Percentiles rank a stretch among this genome's conserved stretches.
phyloP scores from a whole-genome alignment of 2,329 filamentous ascomycete species.

The Cladophialophora immunda region DNA sequence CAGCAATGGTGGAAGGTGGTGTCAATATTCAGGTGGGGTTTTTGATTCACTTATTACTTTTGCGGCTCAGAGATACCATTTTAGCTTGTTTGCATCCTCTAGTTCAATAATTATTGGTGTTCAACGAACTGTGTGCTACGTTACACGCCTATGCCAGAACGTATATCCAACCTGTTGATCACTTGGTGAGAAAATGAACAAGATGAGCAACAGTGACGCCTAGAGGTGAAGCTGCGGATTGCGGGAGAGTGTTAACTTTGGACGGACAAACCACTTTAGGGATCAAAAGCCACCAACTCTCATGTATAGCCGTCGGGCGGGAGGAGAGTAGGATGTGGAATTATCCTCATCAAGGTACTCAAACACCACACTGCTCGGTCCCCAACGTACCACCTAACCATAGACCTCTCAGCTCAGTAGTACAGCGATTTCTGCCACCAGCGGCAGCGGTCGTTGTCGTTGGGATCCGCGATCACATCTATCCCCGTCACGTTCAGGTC shows the following conservation, averaged over 20 bases:
- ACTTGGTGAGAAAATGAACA: neutral
- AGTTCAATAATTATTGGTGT: neutral
- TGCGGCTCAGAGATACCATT: constrained; percentile 5
- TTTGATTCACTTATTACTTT: neutral
- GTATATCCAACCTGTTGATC: neutral
- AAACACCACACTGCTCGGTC: too few species aligned
- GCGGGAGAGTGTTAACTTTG: neutral
- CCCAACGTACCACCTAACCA: too few species aligned
- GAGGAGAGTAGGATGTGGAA: too few species aligned
- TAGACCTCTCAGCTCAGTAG: neutral
- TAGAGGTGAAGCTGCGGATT: neutral
- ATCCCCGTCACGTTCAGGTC: constrained; percentile 55
- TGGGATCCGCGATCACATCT: constrained; percentile 53
- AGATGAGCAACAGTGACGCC: neutral
- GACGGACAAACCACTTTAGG: too few species aligned
- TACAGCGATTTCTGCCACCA: constrained; percentile 64
- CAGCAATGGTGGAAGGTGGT: neutral
- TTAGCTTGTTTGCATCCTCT: constrained; percentile 19
- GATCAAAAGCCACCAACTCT: too few species aligned
- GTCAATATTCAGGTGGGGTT: neutral
- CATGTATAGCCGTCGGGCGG: too few species aligned
- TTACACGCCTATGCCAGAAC: neutral
- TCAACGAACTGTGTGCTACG: neutral
- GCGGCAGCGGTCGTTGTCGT: constrained; percentile 58
- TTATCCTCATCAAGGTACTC: too few species aligned